Evolutionary conservation across 2,329 filamentous ascomycete genomes (phyloP).

Genomic region (Colletotrichum sp.): DNA sequence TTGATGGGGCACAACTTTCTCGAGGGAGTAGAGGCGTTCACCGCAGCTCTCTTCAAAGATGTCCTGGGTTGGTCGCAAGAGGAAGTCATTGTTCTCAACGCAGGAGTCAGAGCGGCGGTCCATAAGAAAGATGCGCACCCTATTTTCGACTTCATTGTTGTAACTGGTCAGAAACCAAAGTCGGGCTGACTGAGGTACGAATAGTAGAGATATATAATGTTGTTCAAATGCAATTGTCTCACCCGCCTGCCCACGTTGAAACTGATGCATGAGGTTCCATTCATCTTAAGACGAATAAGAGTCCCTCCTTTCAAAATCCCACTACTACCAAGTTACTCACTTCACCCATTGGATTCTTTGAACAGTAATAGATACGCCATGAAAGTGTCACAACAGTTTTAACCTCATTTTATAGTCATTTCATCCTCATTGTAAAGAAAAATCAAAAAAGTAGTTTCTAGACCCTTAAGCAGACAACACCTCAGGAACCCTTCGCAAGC

Average conservation of each 20-base stretch:
- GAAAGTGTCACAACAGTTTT: neutral
- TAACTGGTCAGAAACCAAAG: slow-evolving; percentile 32
- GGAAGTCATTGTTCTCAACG: slow-evolving; percentile 29
- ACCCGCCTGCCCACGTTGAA: neutral
- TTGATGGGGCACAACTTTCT: slow-evolving; percentile 25
- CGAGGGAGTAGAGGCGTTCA: slow-evolving; percentile 25
- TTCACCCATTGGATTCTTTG: neutral
- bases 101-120: slow-evolving; percentile 28
- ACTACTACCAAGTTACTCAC: neutral
- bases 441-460: neutral
- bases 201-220: too few relatives aligned
- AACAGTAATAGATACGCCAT: neutral
- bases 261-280: neutral
- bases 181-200: neutral
- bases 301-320: neutral
- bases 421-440: neutral
- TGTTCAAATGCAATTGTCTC: neutral
- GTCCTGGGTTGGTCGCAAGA: slow-evolving; percentile 29
- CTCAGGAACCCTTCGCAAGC: neutral
- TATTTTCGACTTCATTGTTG: slow-evolving; percentile 33
- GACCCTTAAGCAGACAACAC: neutral
- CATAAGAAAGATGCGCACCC: slow-evolving; percentile 32
- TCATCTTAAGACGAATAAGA: neutral
- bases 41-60: slow-evolving; percentile 31
- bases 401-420: neutral